Evolutionary conservation across 768 basidiomycete genomes (phyloP), one percentile per base, ranked within the genome.

Genomic region (Suillus alpinus): DNA sequence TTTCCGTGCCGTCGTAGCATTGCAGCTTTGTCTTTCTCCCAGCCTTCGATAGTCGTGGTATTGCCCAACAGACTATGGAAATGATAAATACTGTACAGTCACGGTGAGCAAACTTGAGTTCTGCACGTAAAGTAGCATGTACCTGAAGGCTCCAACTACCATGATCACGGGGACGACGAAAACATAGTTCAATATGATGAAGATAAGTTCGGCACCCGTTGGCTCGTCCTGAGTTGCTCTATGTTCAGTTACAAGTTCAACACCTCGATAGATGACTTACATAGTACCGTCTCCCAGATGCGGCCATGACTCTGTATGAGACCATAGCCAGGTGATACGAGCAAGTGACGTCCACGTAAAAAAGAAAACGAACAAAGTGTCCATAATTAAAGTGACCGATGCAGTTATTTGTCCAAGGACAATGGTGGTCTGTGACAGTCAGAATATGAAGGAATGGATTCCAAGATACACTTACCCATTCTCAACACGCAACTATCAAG

Each of bases 21-120:
- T 5, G 94, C 89, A 1, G 86, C 94, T 74, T 91, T 95, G 69
- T 98, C 95, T 75, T 98, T 98, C 74, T 99, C 97, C 92, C 93
- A 96, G 0, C 91, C 87, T 76, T 99, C 97, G 55, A 99, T 98
- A 0, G 97, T 98, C 0, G 96, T 99, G 2, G 88, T 86, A 73
- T 99, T 99, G 10, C 81, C 82, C 6, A 83, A 66, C 31, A 98
- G 72, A 55, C 83, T 80, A 68, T 88, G 90, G 63, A 95, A 85
- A 65, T 98, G 97, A 69, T 95, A 98, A 23, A 98, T 59, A 57
- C 94, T 94, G 66, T 8, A n/a, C 16, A 50, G 43, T 56, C 14
- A n/a, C n/a, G 36, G 37, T 74, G 37, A 75, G 59, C 39, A n/a
- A 7, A 32, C 3, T 6, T 1, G 2, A 20, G 16, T 9, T 13